Conservation (phyloP, 2,329 filamentous ascomycete genomes). For the Penicillium digitatum region DNA sequence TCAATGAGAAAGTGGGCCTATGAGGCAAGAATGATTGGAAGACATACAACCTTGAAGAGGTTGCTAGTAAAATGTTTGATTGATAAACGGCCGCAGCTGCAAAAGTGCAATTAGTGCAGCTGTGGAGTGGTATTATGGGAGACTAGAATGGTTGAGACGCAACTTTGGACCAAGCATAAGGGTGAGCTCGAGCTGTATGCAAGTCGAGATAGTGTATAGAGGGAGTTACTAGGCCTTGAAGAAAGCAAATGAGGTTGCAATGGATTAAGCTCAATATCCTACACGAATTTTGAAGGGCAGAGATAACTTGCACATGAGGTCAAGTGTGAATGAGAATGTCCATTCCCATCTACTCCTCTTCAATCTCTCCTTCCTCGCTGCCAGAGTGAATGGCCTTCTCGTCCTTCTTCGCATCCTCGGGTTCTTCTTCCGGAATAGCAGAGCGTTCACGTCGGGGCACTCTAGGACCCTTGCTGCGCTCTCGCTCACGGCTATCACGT, state of each 20-base stretch:
- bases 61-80: neutral
- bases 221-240: neutral
- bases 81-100: neutral
- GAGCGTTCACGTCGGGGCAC: slow-evolving; percentile 51
- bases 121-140: neutral
- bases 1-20: neutral
- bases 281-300: neutral
- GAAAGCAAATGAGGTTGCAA: neutral
- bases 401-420: slow-evolving; percentile 36
- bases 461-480: slow-evolving; percentile 40
- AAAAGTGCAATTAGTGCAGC: neutral
- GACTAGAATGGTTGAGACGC: neutral
- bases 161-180: neutral
- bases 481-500: slow-evolving; percentile 40
- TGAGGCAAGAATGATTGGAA: neutral
- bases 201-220: neutral
- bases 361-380: slow-evolving; percentile 97
- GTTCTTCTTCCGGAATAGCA: slow-evolving; percentile 33
- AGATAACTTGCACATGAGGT: slow-evolving; percentile 2
- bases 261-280: slow-evolving; percentile 6
- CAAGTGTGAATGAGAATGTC: neutral
- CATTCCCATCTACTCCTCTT: slow-evolving; percentile 43
- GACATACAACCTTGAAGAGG: neutral
- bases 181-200: too few relatives aligned
- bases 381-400: slow-evolving; percentile 66